Percentiles rank a stretch among this genome's conserved stretches.
phyloP scores from a whole-genome alignment of 225 moss, liverwort and hornwort genomes.

The Physcomitrium patens region DNA sequence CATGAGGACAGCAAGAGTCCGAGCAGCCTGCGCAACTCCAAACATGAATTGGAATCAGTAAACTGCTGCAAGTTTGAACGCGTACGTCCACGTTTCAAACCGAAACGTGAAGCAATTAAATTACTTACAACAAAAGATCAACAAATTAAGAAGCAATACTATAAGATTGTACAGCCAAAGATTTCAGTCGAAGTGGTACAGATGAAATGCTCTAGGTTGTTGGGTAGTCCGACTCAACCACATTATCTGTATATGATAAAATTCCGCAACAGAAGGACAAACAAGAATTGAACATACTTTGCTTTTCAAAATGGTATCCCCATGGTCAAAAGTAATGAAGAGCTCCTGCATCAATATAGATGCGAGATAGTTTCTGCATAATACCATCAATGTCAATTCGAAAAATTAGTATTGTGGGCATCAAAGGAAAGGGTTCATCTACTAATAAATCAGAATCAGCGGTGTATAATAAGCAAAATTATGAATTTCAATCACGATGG shows the following conservation, averaged over 20 bases:
- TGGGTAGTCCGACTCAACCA: not conserved
- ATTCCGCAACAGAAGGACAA: not conserved
- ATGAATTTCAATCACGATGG: not conserved
- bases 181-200: not conserved
- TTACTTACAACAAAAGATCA: not conserved
- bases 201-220: not conserved
- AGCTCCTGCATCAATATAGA: slow-evolving; percentile 84
- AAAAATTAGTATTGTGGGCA: not conserved
- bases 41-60: slow-evolving; percentile 1
- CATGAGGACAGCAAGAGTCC: slow-evolving; percentile 78
- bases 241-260: not conserved
- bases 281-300: slow-evolving; percentile 47
- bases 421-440: not conserved
- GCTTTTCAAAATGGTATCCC: slow-evolving; percentile 61
- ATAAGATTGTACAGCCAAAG: not conserved
- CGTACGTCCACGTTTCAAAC: not conserved
- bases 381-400: not conserved
- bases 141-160: not conserved
- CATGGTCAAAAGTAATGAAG: slow-evolving; percentile 80
- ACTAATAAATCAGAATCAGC: not conserved
- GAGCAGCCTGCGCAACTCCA: slow-evolving; percentile 61
- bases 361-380: slow-evolving; percentile 76
- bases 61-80: not conserved
- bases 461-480: too few relatives aligned
- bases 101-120: not conserved